Evolutionary conservation across 306 rosid genomes (phyloP), one percentile per base, ranked within the genome.

Genomic region (Cucurbita argyrosperma): DNA sequence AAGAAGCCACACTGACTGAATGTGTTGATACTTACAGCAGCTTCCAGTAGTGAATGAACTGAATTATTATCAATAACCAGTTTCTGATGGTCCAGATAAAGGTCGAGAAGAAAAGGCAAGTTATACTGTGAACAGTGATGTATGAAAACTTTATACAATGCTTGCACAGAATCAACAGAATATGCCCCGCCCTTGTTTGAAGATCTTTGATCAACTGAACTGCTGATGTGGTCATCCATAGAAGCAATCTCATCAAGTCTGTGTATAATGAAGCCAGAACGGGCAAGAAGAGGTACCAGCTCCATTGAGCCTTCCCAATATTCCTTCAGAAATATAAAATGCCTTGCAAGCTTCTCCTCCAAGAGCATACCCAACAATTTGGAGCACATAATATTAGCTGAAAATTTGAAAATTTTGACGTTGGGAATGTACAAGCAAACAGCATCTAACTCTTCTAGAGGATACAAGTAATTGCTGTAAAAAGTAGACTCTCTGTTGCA

Each of bases 251-350:
- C 61, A 83, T 76, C 62, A 83, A 75, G 74, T 66, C 71, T 66
- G 80, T 82, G 80, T 37, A 85, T 80, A 58, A 93, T 77, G 77
- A 84, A 86, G 83, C 97, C 98, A 60, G 96, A 82, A 61, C 92
- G 89, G 50, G 97, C 92, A 79, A 93, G 79, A 82, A 90, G 87
- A 68, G 81, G 72, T 53, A 90, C 83, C 52, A 90, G 82, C 77
- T 88, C 97, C 67, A 76, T 75, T 38, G 96, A 89, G 69, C 96
- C 92, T 80, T 89, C 96, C 98, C 96, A 93, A 79, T 83, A 87
- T 76, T 93, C 97, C 87, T 88, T 93, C 74, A 89, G 51, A 81
- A 93, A 93, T 76, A 93, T 83, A 77, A 90, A 83, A 72, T 78
- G 85, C 78, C 80, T 78, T 5, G 90, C 97, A 81, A 93, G 92